These are phyloP conservation scores for Turritis glabra DNA, from an alignment of 345 rosid species.

Conservation along the genomic window DNA sequence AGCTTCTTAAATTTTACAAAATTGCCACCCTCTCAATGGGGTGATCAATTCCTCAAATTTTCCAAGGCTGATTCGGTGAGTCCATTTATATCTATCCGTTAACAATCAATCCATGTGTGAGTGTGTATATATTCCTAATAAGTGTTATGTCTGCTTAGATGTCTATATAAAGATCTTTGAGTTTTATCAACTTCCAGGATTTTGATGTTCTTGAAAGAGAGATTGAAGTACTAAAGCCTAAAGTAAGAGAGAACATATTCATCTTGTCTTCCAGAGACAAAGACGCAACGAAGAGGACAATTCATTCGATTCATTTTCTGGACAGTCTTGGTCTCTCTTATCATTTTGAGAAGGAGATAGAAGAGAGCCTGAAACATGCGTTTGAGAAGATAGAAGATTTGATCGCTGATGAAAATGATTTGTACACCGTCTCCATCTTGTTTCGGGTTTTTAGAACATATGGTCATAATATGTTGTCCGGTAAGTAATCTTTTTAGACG, in stretches of 20 bases:
- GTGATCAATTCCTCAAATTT: slow-evolving; percentile 3
- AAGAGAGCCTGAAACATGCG: background rate
- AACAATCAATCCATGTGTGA: too few relatives aligned
- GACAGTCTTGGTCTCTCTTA: slow-evolving; percentile 9
- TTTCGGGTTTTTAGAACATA: slow-evolving; percentile 11
- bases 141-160: too few relatives aligned
- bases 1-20: background rate
- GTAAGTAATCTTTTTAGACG: background rate
- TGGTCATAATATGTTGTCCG: slow-evolving; percentile 1
- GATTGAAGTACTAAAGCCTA: slow-evolving; percentile 17
- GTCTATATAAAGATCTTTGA: background rate
- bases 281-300: background rate
- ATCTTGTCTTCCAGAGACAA: background rate
- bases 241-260: background rate
- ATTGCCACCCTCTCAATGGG: slow-evolving; percentile 7
- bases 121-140: too few relatives aligned
- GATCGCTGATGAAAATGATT: slow-evolving; percentile 5
- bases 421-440: slow-evolving; percentile 10
- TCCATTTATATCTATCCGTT: background rate
- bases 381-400: background rate
- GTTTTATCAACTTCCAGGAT: background rate
- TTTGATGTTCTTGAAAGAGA: slow-evolving; percentile 16
- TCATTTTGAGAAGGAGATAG: slow-evolving; percentile 22
- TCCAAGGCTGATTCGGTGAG: slow-evolving; percentile 1
- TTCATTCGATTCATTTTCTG: background rate